Conservation (phyloP, 2,329 filamentous ascomycete species). For the Fusarium sacchari region DNA sequence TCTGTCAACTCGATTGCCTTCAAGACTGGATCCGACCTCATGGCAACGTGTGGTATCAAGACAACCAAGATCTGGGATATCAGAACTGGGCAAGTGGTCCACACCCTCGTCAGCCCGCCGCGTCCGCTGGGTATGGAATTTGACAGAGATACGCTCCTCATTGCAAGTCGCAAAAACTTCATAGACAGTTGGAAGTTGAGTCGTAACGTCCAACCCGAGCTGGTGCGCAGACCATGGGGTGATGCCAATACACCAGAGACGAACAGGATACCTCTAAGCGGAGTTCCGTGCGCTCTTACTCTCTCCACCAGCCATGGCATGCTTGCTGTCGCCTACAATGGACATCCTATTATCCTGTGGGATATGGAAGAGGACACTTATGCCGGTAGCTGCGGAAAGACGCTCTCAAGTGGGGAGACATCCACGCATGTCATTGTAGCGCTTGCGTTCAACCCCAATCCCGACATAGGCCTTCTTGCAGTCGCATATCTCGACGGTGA, state of each 20-base stretch:
- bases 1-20: slow-evolving; percentile 46
- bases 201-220: slow-evolving; percentile 18
- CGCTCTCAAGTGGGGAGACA: slow-evolving; percentile 44
- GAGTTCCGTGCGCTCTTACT: slow-evolving; percentile 39
- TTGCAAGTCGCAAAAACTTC: slow-evolving; percentile 42
- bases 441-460: slow-evolving; percentile 50
- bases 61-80: slow-evolving; percentile 47
- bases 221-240: slow-evolving; percentile 37
- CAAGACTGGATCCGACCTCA: slow-evolving; percentile 40
- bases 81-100: slow-evolving; percentile 39
- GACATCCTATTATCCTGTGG: slow-evolving; percentile 49
- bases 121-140: slow-evolving; percentile 42
- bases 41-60: slow-evolving; percentile 47
- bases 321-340: slow-evolving; percentile 48
- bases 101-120: slow-evolving; percentile 39
- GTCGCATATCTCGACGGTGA: slow-evolving; percentile 47
- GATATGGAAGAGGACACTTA: slow-evolving; percentile 47
- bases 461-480: slow-evolving; percentile 43
- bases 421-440: slow-evolving; percentile 45
- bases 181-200: slow-evolving; percentile 44
- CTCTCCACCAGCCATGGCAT: slow-evolving; percentile 45
- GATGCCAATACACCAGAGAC: slow-evolving; percentile 29
- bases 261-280: slow-evolving; percentile 6
- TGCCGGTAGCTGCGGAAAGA: slow-evolving; percentile 49
- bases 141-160: slow-evolving; percentile 40